Percentiles rank a stretch among this genome's conserved stretches.
These are phyloP conservation scores for Staphylotrichum tortipilum DNA, from an alignment of 495 filamentous ascomycete species.

Conservation along the genomic window DNA sequence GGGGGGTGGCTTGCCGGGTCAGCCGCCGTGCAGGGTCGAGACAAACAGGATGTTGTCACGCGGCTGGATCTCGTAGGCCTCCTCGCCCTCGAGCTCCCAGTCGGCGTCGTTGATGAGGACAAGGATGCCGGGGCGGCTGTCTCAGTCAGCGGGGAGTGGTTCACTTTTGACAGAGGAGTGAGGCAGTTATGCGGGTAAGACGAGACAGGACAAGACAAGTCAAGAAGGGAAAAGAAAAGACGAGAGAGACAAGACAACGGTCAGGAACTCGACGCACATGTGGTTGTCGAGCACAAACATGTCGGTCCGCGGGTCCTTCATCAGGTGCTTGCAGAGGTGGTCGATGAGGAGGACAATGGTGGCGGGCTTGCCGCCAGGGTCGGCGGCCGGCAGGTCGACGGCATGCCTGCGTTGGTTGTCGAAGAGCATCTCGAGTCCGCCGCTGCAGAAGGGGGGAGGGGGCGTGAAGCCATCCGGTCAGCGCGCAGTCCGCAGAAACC, in stretches of 20 bases:
- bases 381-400: conserved; percentile 56
- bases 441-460: too few relatives aligned
- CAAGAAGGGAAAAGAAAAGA: not conserved
- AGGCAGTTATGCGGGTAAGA: too few relatives aligned
- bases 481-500: too few relatives aligned
- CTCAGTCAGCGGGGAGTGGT: too few relatives aligned
- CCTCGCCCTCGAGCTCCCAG: conserved; percentile 96
- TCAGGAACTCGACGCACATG: conserved; percentile 51
- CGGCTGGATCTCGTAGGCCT: conserved; percentile 69
- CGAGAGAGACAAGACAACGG: conserved; percentile 4
- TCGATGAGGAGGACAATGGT: conserved; percentile 70
- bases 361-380: conserved; percentile 47
- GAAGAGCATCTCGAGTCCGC: conserved; percentile 94
- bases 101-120: conserved; percentile 96
- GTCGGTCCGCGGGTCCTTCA: conserved; percentile 80
- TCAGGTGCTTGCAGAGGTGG: conserved; percentile 72
- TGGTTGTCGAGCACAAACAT: conserved; percentile 81
- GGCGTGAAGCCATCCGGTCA: too few relatives aligned
- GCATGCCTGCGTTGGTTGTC: conserved; percentile 65
- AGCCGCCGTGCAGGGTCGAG: conserved; percentile 94
- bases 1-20: conserved; percentile 8
- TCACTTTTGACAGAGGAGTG: too few relatives aligned
- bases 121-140: conserved; percentile 88
- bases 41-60: conserved; percentile 92
- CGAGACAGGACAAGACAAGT: too few relatives aligned